Evolutionary conservation across 768 basidiomycete species (phyloP), one percentile per base, ranked within the genome.

Genomic region (Suillus fuscotomentosus): DNA sequence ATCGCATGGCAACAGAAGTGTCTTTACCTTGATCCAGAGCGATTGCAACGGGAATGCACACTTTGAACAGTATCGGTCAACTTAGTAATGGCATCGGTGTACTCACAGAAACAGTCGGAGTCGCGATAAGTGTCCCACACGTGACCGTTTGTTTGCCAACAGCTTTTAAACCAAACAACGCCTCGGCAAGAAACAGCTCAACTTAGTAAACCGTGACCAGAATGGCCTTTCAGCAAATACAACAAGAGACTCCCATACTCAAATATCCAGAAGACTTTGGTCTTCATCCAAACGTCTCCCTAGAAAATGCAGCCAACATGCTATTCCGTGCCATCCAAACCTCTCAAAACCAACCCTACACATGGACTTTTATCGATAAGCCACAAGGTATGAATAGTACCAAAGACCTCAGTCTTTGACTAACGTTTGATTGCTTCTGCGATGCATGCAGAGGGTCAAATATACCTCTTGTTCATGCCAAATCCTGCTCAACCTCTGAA

Each of bases 301-400:
- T 85, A 53, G 90, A 91, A 17, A 71, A 70, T 31, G 91, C 90
- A 2, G 80, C 83, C 17, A 80, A 76, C 53, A 84, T 91, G 81
- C 83, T 94, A 15, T 51, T 83, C 3, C 84, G 88, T 59, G 90
- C 86, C n/a, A 77, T 82, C 11, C 76, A 79, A 17, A 75, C 88
- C 62, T 84, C 91, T 4, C 80, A 81, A 51, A 84, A 74, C 17
- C 75, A 84, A 22, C 90, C 92, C 3, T 94, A 90, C 70, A 69
- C 78, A 7, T 92, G 91, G 88, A 79, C 84, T 3, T 94, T 86
- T 69, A 84, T 94, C 42, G 92, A 94, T 81, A 90, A 89, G 68
- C 91, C 92, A 39, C 69, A 77, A 69, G 92, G 92, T 91, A 62
- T 62, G 85, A 53, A 41, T 59, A 24, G 13, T 3, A 47, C 42